Base-by-base conservation (phyloP, 345 rosid genomes). In the Bruguiera sexangula region DNA sequence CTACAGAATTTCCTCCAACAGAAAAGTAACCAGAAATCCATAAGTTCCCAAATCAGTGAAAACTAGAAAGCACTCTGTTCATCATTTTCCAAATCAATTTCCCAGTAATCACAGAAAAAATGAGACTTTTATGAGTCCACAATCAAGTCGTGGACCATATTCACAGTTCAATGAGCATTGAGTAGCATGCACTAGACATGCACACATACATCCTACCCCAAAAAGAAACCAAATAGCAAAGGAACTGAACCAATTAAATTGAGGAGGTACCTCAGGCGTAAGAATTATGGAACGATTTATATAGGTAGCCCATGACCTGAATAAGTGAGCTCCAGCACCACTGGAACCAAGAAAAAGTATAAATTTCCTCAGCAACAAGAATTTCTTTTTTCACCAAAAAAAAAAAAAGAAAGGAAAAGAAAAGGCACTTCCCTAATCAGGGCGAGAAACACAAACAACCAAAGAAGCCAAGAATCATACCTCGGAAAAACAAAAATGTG, bases 401-500 rank as follows among this genome's bases (percentile, higher is more conserved):
- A 34, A 34, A 22, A 15, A n/a, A 59, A 59, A 36, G 29, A 34
- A 10, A 46, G 24, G 24, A 24, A 24, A 27, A 27, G 29, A 27
- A 27, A 27, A 27, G 0, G 29, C 46, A 24, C 50, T 57, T 37
- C 5, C 48, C 26, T 54, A 39, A 2, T 10, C 15, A 15, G 19
- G 18, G 4, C 5, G 18, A 3, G 50, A 13, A 43, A 15, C 50
- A 62, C 19, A 53, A 43, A 34, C 29, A 21, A 39, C 2, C 52
- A 62, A 62, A 50, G 31, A 22, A 61, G 15, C 21, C 53, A 32
- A n/a, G 9, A 55, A 13, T 36, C 3, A 34, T 15, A 92, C 99
- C 99, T 95, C 1, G 98, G 99, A 77, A 95, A 95, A 68, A 95
- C 89, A 67, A 95, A 90, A 62, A 95, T 70, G 81, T 95, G 99